Base-by-base conservation (phyloP, 202 grass and related monocot species). In the Musa balbisiana region DNA sequence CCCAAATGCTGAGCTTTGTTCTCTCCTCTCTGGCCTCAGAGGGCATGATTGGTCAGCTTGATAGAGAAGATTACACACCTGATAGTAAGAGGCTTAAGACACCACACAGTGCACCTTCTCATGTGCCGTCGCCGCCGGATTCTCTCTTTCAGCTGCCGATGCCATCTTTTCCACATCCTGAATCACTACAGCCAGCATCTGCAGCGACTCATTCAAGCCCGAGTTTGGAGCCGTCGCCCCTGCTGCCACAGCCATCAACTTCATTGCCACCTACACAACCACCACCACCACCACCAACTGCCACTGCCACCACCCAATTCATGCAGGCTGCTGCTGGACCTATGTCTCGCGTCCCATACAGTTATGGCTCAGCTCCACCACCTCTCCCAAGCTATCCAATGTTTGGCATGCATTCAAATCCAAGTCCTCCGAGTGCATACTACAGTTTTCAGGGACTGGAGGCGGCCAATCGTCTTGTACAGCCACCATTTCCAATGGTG, bases 81-180 rank as follows among this genome's bases (percentile, higher is more conserved):
- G 76, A n/a, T 82, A 80, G 68, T 73, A 87, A 84, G 80, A 90
- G 63, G 83, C 82, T 63, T 76, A 85, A 81, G 49, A 69, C 82
- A 72, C 77, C 87, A 62, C 55, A 82, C 20, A 80, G 63, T 75
- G 51, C 74, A 53, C 67, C 74, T 13, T 78, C 74, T 68, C 83
- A 74, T 76, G 64, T 60, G 14, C 33, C 67, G 21, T 73, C 82
- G 9, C 80, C 80, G 69, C 53, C 33, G 33, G 33, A 43, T 43
- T 43, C 69, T 80, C 53, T 85, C 23, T 80, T 75, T 10, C 93
- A 74, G 10, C 85, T 59, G 3, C 90, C 78, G 0, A 85, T 83
- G 2, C 84, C 87, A 10, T 58, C 80, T 53, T 75, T 80, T 54
- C 78, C 86, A 1, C 72, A 86, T 84, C 86, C 87, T 66, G 80